These are phyloP conservation scores for Aspergillus sp. DNA, from an alignment of 2,329 filamentous ascomycete species.

Conservation along the genomic window DNA sequence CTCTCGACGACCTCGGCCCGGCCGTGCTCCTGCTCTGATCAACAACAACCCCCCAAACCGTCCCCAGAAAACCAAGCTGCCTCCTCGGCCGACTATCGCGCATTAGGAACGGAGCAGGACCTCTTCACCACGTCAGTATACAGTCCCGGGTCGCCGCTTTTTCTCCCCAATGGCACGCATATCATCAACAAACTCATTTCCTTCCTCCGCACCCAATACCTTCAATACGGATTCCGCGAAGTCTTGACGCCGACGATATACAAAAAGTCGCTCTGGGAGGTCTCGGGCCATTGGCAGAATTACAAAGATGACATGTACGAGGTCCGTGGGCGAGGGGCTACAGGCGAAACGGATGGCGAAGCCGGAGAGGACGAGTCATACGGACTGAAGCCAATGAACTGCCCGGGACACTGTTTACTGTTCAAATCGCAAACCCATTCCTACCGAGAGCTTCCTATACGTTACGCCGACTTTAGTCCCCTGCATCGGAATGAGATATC, in stretches of 20 bases:
- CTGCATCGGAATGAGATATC: constrained; percentile 87
- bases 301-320: constrained; percentile 93
- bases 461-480: constrained; percentile 85
- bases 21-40: constrained; percentile 36
- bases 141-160: constrained; percentile 83
- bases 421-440: constrained; percentile 75
- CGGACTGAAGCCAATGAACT: constrained; percentile 92
- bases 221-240: constrained; percentile 82
- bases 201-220: constrained; percentile 83
- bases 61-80: constrained; percentile 22
- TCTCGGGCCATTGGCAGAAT: constrained; percentile 85
- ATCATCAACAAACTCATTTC: constrained; percentile 83
- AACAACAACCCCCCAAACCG: constrained; percentile 23
- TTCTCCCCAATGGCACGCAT: constrained; percentile 78
- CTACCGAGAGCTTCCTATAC: constrained; percentile 79
- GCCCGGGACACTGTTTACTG: constrained; percentile 83
- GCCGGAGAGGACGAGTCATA: constrained; percentile 70
- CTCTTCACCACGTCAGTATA: constrained; percentile 79
- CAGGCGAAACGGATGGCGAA: constrained; percentile 50
- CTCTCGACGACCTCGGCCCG: constrained; percentile 28
- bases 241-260: constrained; percentile 91
- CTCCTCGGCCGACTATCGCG: constrained; percentile 55
- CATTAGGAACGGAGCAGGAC: constrained; percentile 62
- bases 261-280: constrained; percentile 84
- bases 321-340: constrained; percentile 62